phyloP scores from a whole-genome alignment of 1,139 yeast species.

The Kluyveromyces sp. region DNA sequence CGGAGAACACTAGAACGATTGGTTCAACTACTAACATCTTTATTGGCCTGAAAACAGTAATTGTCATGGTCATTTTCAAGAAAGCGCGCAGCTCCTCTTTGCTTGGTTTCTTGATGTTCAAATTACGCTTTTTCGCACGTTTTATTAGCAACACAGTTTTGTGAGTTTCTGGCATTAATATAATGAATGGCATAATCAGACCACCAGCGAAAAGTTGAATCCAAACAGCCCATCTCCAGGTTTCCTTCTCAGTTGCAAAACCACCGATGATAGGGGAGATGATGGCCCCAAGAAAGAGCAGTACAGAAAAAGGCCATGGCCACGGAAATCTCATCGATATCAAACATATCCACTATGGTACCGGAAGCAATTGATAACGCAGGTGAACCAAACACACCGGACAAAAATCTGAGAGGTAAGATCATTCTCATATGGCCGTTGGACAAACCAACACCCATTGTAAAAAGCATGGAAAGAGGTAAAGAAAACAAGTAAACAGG shows the following conservation, averaged over 20 bases:
- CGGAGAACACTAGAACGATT: slow-evolving; percentile 56
- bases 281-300: slow-evolving; percentile 68
- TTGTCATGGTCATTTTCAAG: slow-evolving; percentile 34
- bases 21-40: slow-evolving; percentile 64
- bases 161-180: slow-evolving; percentile 62
- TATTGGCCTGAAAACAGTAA: slow-evolving; percentile 51
- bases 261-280: slow-evolving; percentile 81
- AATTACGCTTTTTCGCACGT: slow-evolving; percentile 54
- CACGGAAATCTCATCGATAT: slow-evolving; percentile 52
- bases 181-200: slow-evolving; percentile 48
- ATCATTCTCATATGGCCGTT: slow-evolving; percentile 46
- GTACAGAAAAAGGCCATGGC: slow-evolving; percentile 67
- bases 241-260: slow-evolving; percentile 57
- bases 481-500: slow-evolving; percentile 51
- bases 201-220: slow-evolving; percentile 68
- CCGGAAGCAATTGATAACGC: slow-evolving; percentile 86
- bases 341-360: slow-evolving; percentile 70
- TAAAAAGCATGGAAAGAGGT: slow-evolving; percentile 64
- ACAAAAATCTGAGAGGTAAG: slow-evolving; percentile 64
- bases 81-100: slow-evolving; percentile 28
- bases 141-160: slow-evolving; percentile 49
- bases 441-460: slow-evolving; percentile 68
- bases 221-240: slow-evolving; percentile 80
- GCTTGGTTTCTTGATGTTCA: slow-evolving; percentile 36
- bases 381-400: slow-evolving; percentile 78